Percentiles rank a stretch among this genome's conserved stretches.
phyloP scores from a whole-genome alignment of 441 rosid species.

The Populus hybrid region DNA sequence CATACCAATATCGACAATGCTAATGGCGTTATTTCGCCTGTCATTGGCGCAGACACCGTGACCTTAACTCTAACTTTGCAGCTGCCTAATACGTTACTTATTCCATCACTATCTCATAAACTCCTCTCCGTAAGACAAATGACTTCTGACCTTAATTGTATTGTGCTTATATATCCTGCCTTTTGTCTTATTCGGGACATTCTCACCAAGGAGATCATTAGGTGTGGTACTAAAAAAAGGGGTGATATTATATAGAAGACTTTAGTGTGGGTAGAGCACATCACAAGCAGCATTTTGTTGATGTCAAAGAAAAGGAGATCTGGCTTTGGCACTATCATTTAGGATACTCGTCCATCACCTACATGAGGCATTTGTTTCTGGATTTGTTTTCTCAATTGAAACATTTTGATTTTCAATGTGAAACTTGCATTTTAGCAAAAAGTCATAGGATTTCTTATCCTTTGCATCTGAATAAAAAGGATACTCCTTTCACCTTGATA shows the following conservation, averaged over 20 bases:
- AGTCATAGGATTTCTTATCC: constrained; percentile 6
- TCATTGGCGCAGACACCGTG: background rate
- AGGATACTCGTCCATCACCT: background rate
- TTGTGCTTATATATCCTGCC: background rate
- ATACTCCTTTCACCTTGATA: background rate
- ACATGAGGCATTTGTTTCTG: background rate
- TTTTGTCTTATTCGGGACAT: background rate
- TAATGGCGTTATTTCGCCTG: too few species aligned
- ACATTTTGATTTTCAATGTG: background rate
- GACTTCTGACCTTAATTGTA: background rate
- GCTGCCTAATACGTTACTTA: too few species aligned
- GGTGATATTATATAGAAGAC: background rate
- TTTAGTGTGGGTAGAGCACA: background rate
- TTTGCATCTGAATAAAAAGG: background rate
- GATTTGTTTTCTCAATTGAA: background rate
- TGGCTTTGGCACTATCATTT: background rate
- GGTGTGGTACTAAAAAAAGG: background rate
- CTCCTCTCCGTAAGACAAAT: background rate
- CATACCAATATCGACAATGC: background rate
- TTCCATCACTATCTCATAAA: background rate
- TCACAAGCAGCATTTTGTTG: accelerated
- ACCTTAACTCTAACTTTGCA: background rate
- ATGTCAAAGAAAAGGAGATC: background rate
- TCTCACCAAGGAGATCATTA: background rate
- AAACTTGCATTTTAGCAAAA: constrained; percentile 5